These are phyloP conservation scores for Alternaria gansuensis DNA, from an alignment of 2,329 filamentous ascomycete species.

Conservation along the genomic window DNA sequence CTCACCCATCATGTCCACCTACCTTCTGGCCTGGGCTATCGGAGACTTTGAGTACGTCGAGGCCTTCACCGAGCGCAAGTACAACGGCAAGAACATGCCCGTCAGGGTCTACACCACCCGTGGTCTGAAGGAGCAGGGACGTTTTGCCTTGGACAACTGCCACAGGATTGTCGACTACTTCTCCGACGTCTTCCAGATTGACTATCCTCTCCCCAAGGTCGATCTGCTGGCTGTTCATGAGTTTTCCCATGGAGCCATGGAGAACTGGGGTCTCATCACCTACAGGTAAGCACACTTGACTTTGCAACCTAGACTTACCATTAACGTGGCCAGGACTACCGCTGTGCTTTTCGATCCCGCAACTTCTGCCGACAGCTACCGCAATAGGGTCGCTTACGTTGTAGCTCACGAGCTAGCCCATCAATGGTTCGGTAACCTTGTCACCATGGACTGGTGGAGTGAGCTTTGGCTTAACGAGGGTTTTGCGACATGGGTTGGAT, in stretches of 20 bases:
- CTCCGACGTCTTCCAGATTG: conserved; percentile 88
- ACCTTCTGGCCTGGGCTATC: conserved; percentile 92
- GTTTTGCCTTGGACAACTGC: conserved; percentile 87
- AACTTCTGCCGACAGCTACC: conserved; percentile 87
- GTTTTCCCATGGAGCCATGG: conserved; percentile 90
- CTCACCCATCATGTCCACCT: conserved; percentile 94
- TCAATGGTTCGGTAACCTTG: conserved; percentile 95
- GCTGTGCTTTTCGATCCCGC: conserved; percentile 96
- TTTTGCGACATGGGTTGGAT: conserved; percentile 98
- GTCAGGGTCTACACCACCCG: conserved; percentile 95
- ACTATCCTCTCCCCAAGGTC: conserved; percentile 91
- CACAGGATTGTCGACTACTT: conserved; percentile 96
- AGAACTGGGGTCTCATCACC: conserved; percentile 98
- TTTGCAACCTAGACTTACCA: not conserved
- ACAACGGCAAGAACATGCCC: conserved; percentile 89
- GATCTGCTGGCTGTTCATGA: conserved; percentile 95
- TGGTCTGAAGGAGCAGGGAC: conserved; percentile 91
- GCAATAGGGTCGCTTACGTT: conserved; percentile 94
- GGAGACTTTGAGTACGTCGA: conserved; percentile 98
- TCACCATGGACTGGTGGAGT: conserved; percentile 97
- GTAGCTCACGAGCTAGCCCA: conserved; percentile 98
- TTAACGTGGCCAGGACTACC: conserved; percentile 67
- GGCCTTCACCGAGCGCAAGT: conserved; percentile 85
- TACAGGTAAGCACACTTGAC: conserved; percentile 66
- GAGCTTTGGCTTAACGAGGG: conserved; percentile 92